Evolutionary conservation across 768 basidiomycete species (phyloP).

Genomic region (Boletus rubescentipes): DNA sequence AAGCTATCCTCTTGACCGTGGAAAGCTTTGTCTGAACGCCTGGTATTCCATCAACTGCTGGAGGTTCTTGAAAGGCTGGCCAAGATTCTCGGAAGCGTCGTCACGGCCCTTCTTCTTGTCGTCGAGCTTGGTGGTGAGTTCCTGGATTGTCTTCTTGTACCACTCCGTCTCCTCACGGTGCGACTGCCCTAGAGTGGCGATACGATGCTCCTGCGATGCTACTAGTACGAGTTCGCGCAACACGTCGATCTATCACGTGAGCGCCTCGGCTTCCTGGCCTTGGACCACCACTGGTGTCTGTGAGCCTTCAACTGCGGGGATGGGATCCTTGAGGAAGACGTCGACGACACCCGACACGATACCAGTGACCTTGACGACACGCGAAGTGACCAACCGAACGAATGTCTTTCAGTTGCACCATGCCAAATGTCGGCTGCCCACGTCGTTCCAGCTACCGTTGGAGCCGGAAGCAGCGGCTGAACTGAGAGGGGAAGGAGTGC

Average conservation of each 20-base stretch:
- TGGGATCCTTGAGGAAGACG: constrained; percentile 18
- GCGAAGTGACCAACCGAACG: background rate
- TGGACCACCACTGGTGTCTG: background rate
- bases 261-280: background rate
- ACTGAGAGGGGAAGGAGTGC: background rate
- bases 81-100: constrained; percentile 4
- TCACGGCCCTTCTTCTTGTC: constrained; percentile 6
- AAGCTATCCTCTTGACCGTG: constrained; percentile 1
- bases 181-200: constrained; percentile 7
- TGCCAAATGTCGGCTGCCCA: background rate
- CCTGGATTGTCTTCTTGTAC: constrained; percentile 6
- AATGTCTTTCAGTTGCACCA: constrained; percentile 6
- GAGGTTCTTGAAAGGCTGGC: background rate
- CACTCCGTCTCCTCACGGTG: constrained; percentile 2
- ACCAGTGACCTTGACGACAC: constrained; percentile 4
- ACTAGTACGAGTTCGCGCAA: constrained; percentile 9
- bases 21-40: constrained; percentile 9
- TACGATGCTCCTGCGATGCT: constrained; percentile 15
- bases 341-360: constrained; percentile 15
- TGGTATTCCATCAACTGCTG: constrained; percentile 14
- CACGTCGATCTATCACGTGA: constrained; percentile 5
- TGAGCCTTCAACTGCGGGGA: constrained; percentile 13
- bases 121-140: constrained; percentile 12
- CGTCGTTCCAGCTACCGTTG: background rate
- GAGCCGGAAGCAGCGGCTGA: background rate